A percentile compares a stretch with the other conserved stretches of the same genome.
Conservation (phyloP, 2,329 filamentous ascomycete genomes). For the Diaporthe helianthi region DNA sequence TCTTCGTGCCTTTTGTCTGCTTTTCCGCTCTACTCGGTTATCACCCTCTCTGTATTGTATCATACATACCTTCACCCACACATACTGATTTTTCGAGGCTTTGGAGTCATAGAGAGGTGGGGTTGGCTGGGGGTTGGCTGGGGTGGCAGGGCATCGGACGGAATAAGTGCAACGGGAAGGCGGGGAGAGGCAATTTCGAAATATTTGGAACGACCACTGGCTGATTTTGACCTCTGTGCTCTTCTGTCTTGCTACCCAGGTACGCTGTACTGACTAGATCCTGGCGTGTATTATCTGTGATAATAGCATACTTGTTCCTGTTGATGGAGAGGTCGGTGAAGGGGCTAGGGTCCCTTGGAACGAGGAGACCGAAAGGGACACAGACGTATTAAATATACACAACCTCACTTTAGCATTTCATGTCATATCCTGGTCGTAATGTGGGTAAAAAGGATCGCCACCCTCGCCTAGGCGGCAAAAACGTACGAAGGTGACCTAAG, state of each 20-base stretch:
- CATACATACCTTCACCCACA: constrained; percentile 5
- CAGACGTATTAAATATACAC: background rate
- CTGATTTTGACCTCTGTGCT: background rate
- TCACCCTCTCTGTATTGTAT: background rate
- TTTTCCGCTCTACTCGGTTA: background rate
- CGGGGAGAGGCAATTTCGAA: background rate
- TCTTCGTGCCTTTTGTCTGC: background rate
- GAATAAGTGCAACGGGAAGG: background rate
- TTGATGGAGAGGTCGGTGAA: background rate
- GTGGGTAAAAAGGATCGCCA: too few species aligned
- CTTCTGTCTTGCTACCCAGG: background rate
- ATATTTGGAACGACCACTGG: background rate
- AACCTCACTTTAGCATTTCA: too few species aligned
- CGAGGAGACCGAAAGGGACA: too few species aligned
- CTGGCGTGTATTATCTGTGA: background rate
- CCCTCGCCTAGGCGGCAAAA: background rate
- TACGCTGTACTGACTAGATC: background rate
- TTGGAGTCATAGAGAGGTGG: background rate
- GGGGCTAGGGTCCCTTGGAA: too few species aligned
- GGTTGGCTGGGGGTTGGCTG: background rate
- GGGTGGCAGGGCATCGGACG: too few species aligned
- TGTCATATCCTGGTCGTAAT: background rate
- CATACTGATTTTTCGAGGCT: background rate
- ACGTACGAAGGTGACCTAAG: too few species aligned
- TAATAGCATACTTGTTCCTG: background rate